These are phyloP conservation scores for Bipolaris zeicola DNA, from an alignment of 2,329 filamentous ascomycete genomes.

Conservation along the genomic window DNA sequence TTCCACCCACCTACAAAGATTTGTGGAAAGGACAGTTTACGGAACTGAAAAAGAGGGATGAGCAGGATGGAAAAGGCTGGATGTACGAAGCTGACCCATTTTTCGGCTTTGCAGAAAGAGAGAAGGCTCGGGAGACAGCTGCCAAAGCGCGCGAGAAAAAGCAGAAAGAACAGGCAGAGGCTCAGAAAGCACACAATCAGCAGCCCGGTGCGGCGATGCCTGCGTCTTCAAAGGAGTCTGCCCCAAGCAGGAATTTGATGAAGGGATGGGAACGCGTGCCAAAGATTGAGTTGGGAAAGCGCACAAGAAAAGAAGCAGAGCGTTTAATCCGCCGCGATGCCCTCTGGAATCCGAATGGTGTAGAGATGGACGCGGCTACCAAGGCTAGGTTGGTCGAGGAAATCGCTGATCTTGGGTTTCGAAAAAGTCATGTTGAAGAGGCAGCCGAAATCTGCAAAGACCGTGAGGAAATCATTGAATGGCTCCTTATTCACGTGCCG, in stretches of 20 bases:
- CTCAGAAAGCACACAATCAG: constrained; percentile 66
- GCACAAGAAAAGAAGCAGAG: constrained; percentile 79
- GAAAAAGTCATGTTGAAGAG: constrained; percentile 87
- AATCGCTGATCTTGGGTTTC: constrained; percentile 79
- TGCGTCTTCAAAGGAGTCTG: constrained; percentile 28
- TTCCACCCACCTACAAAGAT: constrained; percentile 86
- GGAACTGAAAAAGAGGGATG: constrained; percentile 78
- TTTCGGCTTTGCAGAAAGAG: constrained; percentile 75
- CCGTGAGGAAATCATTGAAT: constrained; percentile 89
- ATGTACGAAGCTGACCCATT: constrained; percentile 98
- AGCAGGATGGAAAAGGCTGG: constrained; percentile 78
- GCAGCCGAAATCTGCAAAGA: constrained; percentile 87
- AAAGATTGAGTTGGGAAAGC: constrained; percentile 90
- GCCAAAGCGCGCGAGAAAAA: constrained; percentile 79
- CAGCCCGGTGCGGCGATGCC: constrained; percentile 42
- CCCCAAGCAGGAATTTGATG: constrained; percentile 55
- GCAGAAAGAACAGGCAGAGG: constrained; percentile 59
- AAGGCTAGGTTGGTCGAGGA: constrained; percentile 71
- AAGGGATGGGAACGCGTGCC: constrained; percentile 84
- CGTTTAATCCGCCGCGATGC: constrained; percentile 76
- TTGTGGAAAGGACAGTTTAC: constrained; percentile 91
- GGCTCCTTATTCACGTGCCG: constrained; percentile 94
- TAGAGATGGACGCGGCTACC: constrained; percentile 65
- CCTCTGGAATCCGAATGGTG: constrained; percentile 83
- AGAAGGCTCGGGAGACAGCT: constrained; percentile 74